Evolutionary conservation across 2,329 filamentous ascomycete species (phyloP), one percentile per base, ranked within the genome.

Genomic region (Penicillium psychrosexuale): DNA sequence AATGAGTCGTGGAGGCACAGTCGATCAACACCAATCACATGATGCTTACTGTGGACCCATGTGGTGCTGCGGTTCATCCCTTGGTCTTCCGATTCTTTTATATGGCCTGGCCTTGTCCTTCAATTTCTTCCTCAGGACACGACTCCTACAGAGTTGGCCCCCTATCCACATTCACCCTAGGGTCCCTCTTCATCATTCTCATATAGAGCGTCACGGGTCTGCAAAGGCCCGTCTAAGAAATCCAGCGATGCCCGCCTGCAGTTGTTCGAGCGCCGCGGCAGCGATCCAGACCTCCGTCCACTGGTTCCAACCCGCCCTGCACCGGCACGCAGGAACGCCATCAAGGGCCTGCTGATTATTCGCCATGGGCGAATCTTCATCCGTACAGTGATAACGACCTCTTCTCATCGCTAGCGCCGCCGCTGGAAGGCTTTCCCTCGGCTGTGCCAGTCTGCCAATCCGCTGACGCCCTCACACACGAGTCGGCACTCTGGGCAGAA

Each of bases 171-270:
- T 46, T 52, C 50, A 34, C 36, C 11, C 15, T 51, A 40, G 51
- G 57, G 43, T 47, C 9, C 28, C 24, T 8, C 15, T 15, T 19
- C n/a, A 7, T n/a, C 24, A n/a, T 45, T 30, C 46, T 38, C 36
- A 3, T 47, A 44, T 38, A 37, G 17, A 33, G 60, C 61, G 60
- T 57, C 53, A 53, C 60, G 63, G 63, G 63, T 63, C 63, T 61
- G 62, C 63, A 59, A 56, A 59, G 63, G 57, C 63, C 63, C 63
- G 59, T 50, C 52, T 59, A 58, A 63, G 60, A 52, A n/a, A 65
- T 65, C 63, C 56, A 56, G 40, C 58, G 57, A 65, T 65, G 63
- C n/a, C 60, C 51, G 62, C 59, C 61, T 55, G 53, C 61, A 36
- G 50, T 55, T 63, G 56, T 52, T 51, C 43, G 45, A 55, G 57